These are phyloP conservation scores for Jasminum sambac DNA, from an alignment of 257 asterid species.

Conservation along the genomic window DNA sequence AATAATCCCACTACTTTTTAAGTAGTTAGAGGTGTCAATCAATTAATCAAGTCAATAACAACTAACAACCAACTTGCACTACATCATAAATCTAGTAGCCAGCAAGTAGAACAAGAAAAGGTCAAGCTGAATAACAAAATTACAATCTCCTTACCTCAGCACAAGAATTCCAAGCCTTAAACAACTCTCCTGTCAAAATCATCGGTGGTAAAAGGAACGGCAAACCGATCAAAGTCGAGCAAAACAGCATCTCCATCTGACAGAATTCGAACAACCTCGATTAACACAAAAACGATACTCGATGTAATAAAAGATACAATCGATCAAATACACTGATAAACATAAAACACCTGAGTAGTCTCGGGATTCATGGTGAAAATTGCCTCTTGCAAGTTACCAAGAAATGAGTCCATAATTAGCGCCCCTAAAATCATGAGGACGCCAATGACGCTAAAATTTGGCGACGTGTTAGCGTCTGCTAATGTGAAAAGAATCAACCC, in stretches of 20 bases:
- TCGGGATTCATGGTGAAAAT: constrained; percentile 84
- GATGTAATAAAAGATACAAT: background rate
- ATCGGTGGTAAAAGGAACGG: constrained; percentile 77
- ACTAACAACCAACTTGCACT: background rate
- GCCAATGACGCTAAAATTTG: constrained; percentile 78
- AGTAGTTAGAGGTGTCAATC: background rate
- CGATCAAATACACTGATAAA: background rate
- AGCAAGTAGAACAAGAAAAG: background rate
- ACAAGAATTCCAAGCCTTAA: constrained; percentile 76
- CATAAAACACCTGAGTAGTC: constrained; percentile 75
- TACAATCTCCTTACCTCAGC: constrained; percentile 44
- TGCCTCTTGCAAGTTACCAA: constrained; percentile 91
- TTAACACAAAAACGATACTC: constrained; percentile 1
- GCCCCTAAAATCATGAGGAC: constrained; percentile 81
- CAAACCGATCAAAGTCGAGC: constrained; percentile 80
- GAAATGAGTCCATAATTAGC: constrained; percentile 81
- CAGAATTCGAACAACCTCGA: background rate
- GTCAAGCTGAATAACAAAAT: background rate
- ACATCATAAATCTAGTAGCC: background rate
- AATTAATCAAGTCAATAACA: background rate
- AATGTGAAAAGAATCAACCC: constrained; percentile 83
- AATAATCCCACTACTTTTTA: background rate
- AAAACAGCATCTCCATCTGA: constrained; percentile 86
- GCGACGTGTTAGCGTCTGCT: constrained; percentile 86
- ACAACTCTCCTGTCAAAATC: constrained; percentile 76